These are phyloP conservation scores for Endothia cerciana DNA, from an alignment of 2,329 filamentous ascomycete species.

Conservation along the genomic window DNA sequence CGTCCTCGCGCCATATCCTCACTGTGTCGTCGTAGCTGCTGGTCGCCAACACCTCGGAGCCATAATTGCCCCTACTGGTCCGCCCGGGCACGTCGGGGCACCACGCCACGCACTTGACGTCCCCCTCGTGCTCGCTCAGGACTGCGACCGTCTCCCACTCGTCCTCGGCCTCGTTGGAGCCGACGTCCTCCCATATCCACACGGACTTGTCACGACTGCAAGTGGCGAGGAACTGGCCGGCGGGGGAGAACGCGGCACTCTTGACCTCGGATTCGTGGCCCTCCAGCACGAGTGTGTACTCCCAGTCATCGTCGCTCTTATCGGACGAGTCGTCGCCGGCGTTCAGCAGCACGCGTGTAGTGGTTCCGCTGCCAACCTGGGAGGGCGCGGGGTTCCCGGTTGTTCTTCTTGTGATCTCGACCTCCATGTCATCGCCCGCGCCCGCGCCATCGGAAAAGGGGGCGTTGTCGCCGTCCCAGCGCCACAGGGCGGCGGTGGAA, in stretches of 20 bases:
- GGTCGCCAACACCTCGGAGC: conserved; percentile 77
- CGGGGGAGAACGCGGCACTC: conserved; percentile 73
- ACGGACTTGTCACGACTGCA: conserved; percentile 92
- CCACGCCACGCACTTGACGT: conserved; percentile 95
- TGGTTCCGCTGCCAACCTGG: conserved; percentile 29
- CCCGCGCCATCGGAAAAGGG: conserved; percentile 30
- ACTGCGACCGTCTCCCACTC: conserved; percentile 98
- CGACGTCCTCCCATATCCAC: conserved; percentile 98
- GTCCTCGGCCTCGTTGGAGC: conserved; percentile 73
- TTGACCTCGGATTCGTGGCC: conserved; percentile 96
- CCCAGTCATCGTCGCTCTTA: conserved; percentile 81
- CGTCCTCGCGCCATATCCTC: conserved; percentile 85
- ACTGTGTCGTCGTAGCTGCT: conserved; percentile 95
- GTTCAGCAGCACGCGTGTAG: conserved; percentile 32
- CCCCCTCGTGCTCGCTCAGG: conserved; percentile 89
- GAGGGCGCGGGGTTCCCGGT: conserved; percentile 23
- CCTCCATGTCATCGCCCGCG: conserved; percentile 41
- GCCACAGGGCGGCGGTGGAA: conserved; percentile 85
- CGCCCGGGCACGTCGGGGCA: conserved; percentile 69
- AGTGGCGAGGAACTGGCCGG: conserved; percentile 80
- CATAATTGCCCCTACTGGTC: conserved; percentile 51
- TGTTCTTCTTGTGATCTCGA: conserved; percentile 42
- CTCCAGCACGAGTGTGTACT: conserved; percentile 88
- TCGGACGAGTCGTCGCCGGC: conserved; percentile 47
- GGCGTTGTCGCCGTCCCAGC: conserved; percentile 57